These are phyloP conservation scores for Chlorophyllum brunneum DNA, from an alignment of 768 basidiomycete species.

Conservation along the genomic window DNA sequence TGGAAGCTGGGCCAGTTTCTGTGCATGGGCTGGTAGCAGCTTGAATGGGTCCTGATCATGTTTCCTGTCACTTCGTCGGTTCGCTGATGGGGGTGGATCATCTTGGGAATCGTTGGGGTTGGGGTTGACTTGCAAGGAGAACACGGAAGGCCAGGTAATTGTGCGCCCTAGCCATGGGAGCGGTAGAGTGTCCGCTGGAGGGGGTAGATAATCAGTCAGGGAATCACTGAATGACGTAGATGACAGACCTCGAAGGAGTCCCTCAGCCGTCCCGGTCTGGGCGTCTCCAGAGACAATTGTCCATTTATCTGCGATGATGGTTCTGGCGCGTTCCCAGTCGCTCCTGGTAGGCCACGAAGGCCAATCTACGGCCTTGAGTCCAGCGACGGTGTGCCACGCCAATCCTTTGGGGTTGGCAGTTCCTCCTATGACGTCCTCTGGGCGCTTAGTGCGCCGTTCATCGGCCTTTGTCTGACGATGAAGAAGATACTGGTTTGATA, in stretches of 20 bases:
- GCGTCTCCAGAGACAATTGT: constrained; percentile 4
- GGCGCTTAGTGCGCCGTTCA: background rate
- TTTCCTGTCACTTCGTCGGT: constrained; percentile 5
- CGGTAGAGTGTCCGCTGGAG: constrained; percentile 10
- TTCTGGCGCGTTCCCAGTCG: constrained; percentile 18
- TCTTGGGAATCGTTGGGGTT: constrained; percentile 16
- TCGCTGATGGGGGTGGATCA: constrained; percentile 19
- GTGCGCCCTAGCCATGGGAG: constrained; percentile 14
- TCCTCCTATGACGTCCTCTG: background rate
- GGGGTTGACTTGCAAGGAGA: constrained; percentile 18
- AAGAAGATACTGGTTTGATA: constrained; percentile 59
- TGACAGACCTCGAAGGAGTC: constrained; percentile 9
- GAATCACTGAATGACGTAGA: background rate
- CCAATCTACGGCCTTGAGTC: constrained; percentile 23
- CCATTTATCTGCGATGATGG: constrained; percentile 6
- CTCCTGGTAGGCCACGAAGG: constrained; percentile 23
- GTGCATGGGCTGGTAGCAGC: constrained; percentile 11
- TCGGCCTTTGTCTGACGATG: constrained; percentile 19
- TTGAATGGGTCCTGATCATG: constrained; percentile 13
- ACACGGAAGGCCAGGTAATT: constrained; percentile 16
- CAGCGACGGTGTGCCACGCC: constrained; percentile 13
- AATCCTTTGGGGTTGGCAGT: background rate
- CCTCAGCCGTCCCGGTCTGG: constrained; percentile 1
- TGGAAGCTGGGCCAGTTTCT: constrained; percentile 20
- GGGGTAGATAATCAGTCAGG: background rate